phyloP scores from a whole-genome alignment of 2,329 filamentous ascomycete species.

The Pseudocercospora cruenta region DNA sequence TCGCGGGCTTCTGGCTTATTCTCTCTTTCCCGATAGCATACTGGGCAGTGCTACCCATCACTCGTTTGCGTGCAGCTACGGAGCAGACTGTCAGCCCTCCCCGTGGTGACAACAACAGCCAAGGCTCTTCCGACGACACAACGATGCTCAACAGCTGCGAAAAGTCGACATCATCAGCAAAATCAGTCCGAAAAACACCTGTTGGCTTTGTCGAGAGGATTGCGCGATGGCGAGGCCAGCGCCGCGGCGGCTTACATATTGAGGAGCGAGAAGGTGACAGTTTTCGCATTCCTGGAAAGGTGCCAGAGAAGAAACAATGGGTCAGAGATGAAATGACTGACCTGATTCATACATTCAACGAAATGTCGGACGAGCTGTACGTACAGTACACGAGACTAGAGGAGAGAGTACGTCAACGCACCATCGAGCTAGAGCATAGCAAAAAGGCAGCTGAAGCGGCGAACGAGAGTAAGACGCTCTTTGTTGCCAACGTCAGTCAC shows the following conservation, averaged over 20 bases:
- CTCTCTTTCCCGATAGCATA: constrained; percentile 80
- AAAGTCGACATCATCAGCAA: not conserved
- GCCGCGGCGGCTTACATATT: constrained; percentile 32
- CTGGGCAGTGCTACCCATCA: constrained; percentile 77
- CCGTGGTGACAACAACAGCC: constrained; percentile 31
- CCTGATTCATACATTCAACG: constrained; percentile 82
- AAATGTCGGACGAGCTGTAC: constrained; percentile 87
- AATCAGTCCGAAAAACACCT: constrained; percentile 4
- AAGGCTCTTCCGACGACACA: constrained; percentile 13
- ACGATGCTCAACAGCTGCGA: constrained; percentile 1
- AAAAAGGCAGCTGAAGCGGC: constrained; percentile 93
- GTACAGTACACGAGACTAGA: constrained; percentile 85
- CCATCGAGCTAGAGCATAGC: constrained; percentile 81
- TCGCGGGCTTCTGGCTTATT: constrained; percentile 69
- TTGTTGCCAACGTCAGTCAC: constrained; percentile 47
- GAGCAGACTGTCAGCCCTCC: constrained; percentile 71
- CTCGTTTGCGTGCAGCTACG: constrained; percentile 74
- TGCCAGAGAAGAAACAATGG: constrained; percentile 68
- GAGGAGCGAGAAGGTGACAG: constrained; percentile 47
- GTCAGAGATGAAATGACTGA: constrained; percentile 85
- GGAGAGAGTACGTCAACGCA: constrained; percentile 80
- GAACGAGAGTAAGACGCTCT: constrained; percentile 76
- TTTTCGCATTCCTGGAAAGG: constrained; percentile 85
- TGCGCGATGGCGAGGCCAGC: constrained; percentile 33
- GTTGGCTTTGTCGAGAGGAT: constrained; percentile 43